phyloP scores from a whole-genome alignment of 257 asterid species.

The Jacaranda copaia region DNA sequence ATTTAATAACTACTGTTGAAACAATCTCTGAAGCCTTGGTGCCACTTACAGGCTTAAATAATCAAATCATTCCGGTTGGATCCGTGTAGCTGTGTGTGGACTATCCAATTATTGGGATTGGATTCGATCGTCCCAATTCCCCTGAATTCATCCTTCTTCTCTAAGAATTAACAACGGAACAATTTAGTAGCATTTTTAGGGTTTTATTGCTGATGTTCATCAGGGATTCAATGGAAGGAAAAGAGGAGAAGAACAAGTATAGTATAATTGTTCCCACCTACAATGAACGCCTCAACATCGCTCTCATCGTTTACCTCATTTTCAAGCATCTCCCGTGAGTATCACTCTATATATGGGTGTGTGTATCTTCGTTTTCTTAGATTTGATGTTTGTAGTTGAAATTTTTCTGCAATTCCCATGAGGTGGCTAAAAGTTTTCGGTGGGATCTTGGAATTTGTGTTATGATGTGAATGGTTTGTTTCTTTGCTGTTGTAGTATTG shows the following conservation, averaged over 20 bases:
- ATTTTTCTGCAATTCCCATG: not conserved
- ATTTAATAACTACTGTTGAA: no score
- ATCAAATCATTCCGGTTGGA: not conserved
- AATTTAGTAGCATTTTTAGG: conserved; percentile 37
- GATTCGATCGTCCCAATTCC: conserved; percentile 14
- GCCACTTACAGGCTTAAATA: no score
- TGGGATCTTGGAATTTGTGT: conserved; percentile 19
- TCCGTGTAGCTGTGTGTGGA: not conserved
- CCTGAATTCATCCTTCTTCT: not conserved
- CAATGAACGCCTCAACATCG: conserved; percentile 97
- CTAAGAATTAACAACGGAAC: not conserved
- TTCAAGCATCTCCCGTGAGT: conserved; percentile 87
- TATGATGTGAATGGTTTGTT: not conserved
- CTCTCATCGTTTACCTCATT: conserved; percentile 83
- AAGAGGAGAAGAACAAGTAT: conserved; percentile 69
- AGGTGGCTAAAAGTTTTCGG: not conserved
- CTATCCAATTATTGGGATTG: conserved; percentile 9
- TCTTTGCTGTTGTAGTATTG: conserved; percentile 12
- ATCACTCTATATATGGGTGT: conserved; percentile 11
- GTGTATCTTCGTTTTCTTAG: not conserved
- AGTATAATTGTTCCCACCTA: conserved; percentile 94
- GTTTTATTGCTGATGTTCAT: conserved; percentile 29
- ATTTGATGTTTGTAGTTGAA: conserved; percentile 1
- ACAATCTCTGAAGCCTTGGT: no score
- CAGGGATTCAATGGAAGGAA: conserved; percentile 50